Evolutionary conservation across 257 asterid species (phyloP).

Genomic region (Solanum gandarillasii): DNA sequence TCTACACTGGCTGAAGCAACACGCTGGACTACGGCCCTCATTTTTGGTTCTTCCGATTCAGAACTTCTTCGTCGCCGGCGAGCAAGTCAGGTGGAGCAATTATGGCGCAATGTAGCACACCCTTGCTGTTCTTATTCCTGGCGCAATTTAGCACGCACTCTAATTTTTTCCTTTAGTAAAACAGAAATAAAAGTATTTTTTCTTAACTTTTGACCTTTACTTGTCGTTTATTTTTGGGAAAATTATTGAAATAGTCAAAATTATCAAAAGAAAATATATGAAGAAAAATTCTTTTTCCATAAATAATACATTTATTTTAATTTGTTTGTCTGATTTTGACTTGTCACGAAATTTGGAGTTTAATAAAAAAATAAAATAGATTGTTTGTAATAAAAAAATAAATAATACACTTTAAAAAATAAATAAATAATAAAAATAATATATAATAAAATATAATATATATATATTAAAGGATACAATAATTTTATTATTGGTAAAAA

Average conservation of each 20-base stretch:
- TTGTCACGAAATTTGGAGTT: too few relatives aligned
- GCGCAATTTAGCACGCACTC: neutral
- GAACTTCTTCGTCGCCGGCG: neutral
- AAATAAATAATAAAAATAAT: too few relatives aligned
- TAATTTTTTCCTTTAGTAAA: neutral
- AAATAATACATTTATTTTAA: too few relatives aligned
- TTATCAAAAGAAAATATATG: too few relatives aligned
- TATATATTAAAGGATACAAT: too few relatives aligned
- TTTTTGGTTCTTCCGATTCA: conserved; percentile 1
- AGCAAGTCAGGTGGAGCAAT: conserved; percentile 8
- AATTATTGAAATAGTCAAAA: neutral
- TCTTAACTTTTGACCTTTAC: neutral
- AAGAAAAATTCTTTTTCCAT: too few relatives aligned
- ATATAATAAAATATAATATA: too few relatives aligned
- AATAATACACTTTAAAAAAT: too few relatives aligned
- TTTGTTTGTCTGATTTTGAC: neutral
- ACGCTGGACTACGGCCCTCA: conserved; percentile 86
- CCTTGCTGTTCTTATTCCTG: neutral
- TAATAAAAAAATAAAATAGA: too few relatives aligned
- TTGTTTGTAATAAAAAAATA: too few relatives aligned
- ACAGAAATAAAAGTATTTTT: neutral
- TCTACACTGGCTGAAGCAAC: conserved; percentile 84
- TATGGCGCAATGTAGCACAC: conserved; percentile 14
- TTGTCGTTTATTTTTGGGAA: neutral
- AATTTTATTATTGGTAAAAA: too few relatives aligned